These are phyloP conservation scores for Echium plantagineum DNA, from an alignment of 257 asterid genomes.

Conservation along the genomic window DNA sequence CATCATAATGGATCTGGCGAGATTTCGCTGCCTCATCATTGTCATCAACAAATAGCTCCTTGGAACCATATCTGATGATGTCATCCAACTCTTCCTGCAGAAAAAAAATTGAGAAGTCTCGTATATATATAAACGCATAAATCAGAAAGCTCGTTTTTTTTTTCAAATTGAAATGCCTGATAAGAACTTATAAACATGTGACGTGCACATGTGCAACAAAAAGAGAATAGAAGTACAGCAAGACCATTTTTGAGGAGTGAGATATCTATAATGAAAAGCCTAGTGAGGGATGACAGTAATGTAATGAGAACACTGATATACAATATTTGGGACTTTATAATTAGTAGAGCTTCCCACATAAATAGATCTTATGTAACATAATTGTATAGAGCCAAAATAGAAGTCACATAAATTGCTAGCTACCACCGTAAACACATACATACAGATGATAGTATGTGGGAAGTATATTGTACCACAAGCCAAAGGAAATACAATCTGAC, in stretches of 20 bases:
- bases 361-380: neutral
- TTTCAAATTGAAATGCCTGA: neutral
- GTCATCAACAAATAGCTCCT: constrained; percentile 93
- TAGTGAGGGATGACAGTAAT: neutral
- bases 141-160: neutral
- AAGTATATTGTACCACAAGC: no score
- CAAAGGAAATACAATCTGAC: no score
- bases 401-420: neutral
- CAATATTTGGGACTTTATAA: neutral
- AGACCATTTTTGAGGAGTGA: neutral
- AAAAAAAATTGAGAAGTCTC: constrained; percentile 3
- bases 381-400: neutral
- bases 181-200: neutral
- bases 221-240: neutral
- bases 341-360: neutral
- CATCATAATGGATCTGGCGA: constrained; percentile 95
- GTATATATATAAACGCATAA: neutral
- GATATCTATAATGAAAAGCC: neutral
- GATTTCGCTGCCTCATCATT: constrained; percentile 84
- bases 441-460: no score
- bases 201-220: neutral
- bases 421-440: neutral
- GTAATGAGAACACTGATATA: neutral
- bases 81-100: constrained; percentile 93
- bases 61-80: constrained; percentile 87